These are phyloP conservation scores for Retiboletus flavoniger DNA, from an alignment of 1,284 basidiomycete species.

Conservation along the genomic window DNA sequence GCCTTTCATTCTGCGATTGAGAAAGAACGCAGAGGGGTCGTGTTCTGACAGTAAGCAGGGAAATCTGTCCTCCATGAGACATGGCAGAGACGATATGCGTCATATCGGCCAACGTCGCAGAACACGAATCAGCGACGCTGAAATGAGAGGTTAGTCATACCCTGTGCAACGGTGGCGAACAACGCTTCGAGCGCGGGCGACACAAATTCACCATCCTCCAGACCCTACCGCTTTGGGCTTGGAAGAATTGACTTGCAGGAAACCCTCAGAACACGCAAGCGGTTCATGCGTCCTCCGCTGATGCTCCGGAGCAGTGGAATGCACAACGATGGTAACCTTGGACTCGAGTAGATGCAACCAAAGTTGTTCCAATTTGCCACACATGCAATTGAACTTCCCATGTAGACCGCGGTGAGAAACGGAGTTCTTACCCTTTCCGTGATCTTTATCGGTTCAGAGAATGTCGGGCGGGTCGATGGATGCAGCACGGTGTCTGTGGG, in stretches of 20 bases:
- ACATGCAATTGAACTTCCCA: constrained; percentile 81
- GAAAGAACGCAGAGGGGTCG: constrained; percentile 68
- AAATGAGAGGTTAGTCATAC: constrained; percentile 35
- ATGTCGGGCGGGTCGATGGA: constrained; percentile 86
- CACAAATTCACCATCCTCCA: constrained; percentile 91
- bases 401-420: constrained; percentile 73
- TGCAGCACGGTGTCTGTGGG: constrained; percentile 78
- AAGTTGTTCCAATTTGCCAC: constrained; percentile 74
- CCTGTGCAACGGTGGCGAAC: constrained; percentile 63
- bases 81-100: constrained; percentile 74
- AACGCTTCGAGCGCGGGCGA: constrained; percentile 78
- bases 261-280: constrained; percentile 74
- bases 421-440: constrained; percentile 43
- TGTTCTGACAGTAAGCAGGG: constrained; percentile 78
- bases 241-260: constrained; percentile 81
- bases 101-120: constrained; percentile 52
- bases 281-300: constrained; percentile 63
- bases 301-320: constrained; percentile 26
- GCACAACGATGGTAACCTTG: constrained; percentile 31
- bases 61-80: constrained; percentile 86
- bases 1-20: constrained; percentile 86
- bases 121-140: not conserved
- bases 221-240: constrained; percentile 78
- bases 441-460: constrained; percentile 59
- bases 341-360: constrained; percentile 87